Base-by-base conservation (phyloP, 2,329 filamentous ascomycete species). In the Penicillium vulpinum region DNA sequence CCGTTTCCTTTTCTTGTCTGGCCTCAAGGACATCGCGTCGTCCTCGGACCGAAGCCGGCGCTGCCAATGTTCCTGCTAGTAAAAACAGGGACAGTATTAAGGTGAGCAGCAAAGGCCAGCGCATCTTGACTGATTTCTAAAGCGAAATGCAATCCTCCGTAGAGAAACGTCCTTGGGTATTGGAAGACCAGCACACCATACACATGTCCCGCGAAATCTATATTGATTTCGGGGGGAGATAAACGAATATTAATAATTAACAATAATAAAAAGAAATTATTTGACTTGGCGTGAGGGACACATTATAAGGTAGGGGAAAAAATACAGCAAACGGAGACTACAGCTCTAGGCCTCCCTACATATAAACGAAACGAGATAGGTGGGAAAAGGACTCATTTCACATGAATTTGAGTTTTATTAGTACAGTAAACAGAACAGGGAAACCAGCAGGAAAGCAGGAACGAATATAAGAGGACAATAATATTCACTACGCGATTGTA, bases 331-430 rank as follows among this genome's bases (percentile, higher is more conserved):
- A 22, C 15, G 24, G n/a, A 43, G 21, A 24, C 33, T n/a, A n/a
- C 31, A 62, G 54, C 57, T 57, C 54, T 51, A 45, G 40, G 24
- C 28, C 51, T 56, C 54, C 61, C 59, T 61, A 59, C 56, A 62
- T 59, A 57, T 57, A 54, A 57, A 55, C 38, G 43, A 56, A 44
- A 41, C 26, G 50, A 43, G 13, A 33, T 11, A 15, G 11, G 18
- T 38, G 18, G 41, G 29, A 35, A 28, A 26, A 26, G 28, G 11
- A 5, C 51, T 26, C 21, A 44, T 47, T 40, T 31, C 21, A 15
- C 29, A n/a, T 38, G n/a, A 21, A 63, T 51, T 61, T 58, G 54
- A 56, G 44, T 61, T 64, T 62, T 50, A 54, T 54, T 57, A 13
- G 24, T 40, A 31, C n/a, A 31, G 48, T n/a, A n/a, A n/a, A 49